Percentiles rank a stretch among this genome's conserved stretches.
Conservation (phyloP, 2,329 filamentous ascomycete species). For the Graphium sp. region DNA sequence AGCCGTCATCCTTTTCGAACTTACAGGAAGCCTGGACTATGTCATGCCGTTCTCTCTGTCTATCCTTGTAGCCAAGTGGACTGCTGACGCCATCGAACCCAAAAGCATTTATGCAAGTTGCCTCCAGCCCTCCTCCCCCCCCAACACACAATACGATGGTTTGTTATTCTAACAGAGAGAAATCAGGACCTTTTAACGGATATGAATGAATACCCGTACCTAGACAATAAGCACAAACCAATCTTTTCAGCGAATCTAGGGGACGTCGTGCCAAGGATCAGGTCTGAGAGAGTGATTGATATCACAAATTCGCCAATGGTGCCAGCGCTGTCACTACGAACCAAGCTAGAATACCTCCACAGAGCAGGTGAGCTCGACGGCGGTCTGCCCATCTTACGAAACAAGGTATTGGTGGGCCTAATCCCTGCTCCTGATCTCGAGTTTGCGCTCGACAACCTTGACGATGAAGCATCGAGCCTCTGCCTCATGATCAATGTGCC, state of each 20-base stretch:
- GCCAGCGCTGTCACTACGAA: conserved; percentile 56
- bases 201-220: conserved; percentile 93
- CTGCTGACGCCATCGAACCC: conserved; percentile 85
- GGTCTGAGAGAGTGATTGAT: conserved; percentile 69
- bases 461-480: conserved; percentile 53
- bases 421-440: conserved; percentile 91
- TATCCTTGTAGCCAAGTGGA: conserved; percentile 95
- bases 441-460: conserved; percentile 73
- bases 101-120: conserved; percentile 68
- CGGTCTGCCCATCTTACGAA: conserved; percentile 69
- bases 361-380: conserved; percentile 81
- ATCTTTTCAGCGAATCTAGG: conserved; percentile 77
- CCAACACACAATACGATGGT: too few relatives aligned
- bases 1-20: conserved; percentile 86
- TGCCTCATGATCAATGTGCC: conserved; percentile 68
- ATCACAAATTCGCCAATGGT: conserved; percentile 72
- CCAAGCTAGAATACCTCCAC: conserved; percentile 69
- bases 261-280: conserved; percentile 66
- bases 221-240: conserved; percentile 92
- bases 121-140: neutral
- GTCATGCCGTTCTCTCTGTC: conserved; percentile 87
- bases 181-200: conserved; percentile 71
- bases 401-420: conserved; percentile 68
- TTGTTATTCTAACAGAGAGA: neutral
- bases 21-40: conserved; percentile 88